These are phyloP conservation scores for Pythium phragmitis DNA, from an alignment of 352 stramenopile species.

Conservation along the genomic window DNA sequence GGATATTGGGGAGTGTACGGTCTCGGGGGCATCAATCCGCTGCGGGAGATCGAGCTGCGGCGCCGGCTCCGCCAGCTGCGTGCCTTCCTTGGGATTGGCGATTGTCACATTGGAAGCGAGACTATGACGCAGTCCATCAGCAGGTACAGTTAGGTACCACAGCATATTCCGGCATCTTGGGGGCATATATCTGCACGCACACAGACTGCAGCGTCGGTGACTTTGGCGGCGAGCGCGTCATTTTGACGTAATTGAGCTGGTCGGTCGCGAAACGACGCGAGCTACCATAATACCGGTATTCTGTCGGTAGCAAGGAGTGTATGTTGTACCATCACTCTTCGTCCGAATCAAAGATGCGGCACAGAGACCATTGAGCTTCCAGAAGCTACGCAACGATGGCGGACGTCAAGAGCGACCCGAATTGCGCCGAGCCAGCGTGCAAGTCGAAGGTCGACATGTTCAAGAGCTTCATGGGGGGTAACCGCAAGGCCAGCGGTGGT, in stretches of 20 bases:
- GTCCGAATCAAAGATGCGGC: conserved; percentile 1
- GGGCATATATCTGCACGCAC: conserved; percentile 14
- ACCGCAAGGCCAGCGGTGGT: conserved; percentile 3
- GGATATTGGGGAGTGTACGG: conserved; percentile 24
- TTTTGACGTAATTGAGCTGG: not conserved
- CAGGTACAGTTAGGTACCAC: not conserved
- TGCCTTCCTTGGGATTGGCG: conserved; percentile 57
- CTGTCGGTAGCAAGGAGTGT: conserved; percentile 6
- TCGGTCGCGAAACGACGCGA: conserved; percentile 19
- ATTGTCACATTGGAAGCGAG: conserved; percentile 59
- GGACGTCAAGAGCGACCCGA: conserved; percentile 62
- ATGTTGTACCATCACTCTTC: conserved; percentile 10
- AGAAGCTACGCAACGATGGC: conserved; percentile 27
- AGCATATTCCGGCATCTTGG: not conserved
- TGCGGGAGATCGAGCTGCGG: conserved; percentile 79
- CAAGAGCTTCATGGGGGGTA: conserved; percentile 63
- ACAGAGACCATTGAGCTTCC: conserved; percentile 1
- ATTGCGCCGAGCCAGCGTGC: conserved; percentile 84
- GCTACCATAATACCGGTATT: conserved; percentile 15
- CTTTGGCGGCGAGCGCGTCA: conserved; percentile 40
- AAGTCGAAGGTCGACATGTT: conserved; percentile 87
- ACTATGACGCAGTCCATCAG: conserved; percentile 18
- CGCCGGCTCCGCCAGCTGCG: conserved; percentile 68
- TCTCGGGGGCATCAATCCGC: conserved; percentile 70
- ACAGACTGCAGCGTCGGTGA: conserved; percentile 30